Evolutionary conservation across 495 filamentous ascomycete genomes (phyloP).

Genomic region (Neurospora pannonica): DNA sequence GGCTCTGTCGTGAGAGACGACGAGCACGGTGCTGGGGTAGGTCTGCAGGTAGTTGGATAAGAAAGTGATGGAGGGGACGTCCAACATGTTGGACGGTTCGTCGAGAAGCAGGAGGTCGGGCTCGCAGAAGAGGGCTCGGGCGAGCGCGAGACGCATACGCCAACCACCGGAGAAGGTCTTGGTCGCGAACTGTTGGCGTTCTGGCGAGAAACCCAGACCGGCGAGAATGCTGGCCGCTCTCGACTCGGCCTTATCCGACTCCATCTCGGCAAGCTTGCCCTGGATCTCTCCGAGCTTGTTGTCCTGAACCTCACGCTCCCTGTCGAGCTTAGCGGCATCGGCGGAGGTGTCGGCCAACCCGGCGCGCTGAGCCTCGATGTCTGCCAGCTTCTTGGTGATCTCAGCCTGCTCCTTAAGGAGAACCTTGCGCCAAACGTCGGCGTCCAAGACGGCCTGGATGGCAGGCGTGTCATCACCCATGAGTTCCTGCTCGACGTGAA

Average conservation of each 20-base stretch:
- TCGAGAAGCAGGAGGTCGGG: conserved; percentile 93
- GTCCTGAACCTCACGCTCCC: conserved; percentile 82
- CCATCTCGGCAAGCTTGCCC: conserved; percentile 92
- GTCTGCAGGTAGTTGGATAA: conserved; percentile 89
- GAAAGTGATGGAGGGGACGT: conserved; percentile 99
- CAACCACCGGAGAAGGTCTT: conserved; percentile 99
- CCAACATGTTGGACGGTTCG: conserved; percentile 99
- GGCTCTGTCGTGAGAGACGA: conserved; percentile 97
- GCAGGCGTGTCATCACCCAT: conserved; percentile 93
- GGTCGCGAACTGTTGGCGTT: conserved; percentile 85
- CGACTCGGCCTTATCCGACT: conserved; percentile 95
- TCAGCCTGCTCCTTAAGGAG: conserved; percentile 85
- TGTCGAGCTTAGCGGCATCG: conserved; percentile 75
- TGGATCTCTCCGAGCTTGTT: conserved; percentile 84
- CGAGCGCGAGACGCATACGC: conserved; percentile 95
- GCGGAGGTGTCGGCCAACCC: conserved; percentile 77
- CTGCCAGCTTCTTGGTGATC: conserved; percentile 68
- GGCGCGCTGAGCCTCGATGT: conserved; percentile 69
- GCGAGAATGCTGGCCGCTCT: conserved; percentile 92
- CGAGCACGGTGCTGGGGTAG: conserved; percentile 91
- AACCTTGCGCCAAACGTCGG: conserved; percentile 98
- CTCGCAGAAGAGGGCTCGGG: conserved; percentile 95
- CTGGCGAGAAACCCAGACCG: conserved; percentile 90
- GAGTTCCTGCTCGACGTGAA: conserved; percentile 98
- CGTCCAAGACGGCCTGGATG: conserved; percentile 91